A percentile compares a stretch with the other conserved stretches of the same genome.
Conservation (phyloP, 148 eudicot genomes). For the Persicaria maculosa region DNA sequence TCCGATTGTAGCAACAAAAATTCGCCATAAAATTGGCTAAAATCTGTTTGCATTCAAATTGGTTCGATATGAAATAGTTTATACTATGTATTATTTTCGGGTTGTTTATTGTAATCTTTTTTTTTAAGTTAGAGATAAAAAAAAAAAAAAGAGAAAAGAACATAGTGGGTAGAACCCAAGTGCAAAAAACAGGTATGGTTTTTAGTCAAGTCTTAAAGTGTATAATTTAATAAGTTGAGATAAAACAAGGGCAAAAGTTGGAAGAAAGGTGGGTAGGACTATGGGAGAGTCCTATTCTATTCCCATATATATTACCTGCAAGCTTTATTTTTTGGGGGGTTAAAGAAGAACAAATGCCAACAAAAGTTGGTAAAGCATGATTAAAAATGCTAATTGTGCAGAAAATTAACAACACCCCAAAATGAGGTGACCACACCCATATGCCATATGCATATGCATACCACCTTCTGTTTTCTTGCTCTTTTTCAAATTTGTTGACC, state of each 20-base stretch:
- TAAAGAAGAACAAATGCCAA: not conserved
- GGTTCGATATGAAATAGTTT: too few species aligned
- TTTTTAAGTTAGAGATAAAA: too few species aligned
- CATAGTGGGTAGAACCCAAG: too few species aligned
- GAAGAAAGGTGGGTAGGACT: not conserved
- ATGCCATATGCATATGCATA: not conserved
- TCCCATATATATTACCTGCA: not conserved
- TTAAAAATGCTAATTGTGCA: not conserved
- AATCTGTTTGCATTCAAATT: too few species aligned
- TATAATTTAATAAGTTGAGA: not conserved
- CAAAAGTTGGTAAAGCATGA: not conserved
- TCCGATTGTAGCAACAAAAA: too few species aligned
- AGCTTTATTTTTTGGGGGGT: not conserved
- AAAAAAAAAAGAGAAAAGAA: too few species aligned
- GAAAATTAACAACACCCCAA: conserved; percentile 2
- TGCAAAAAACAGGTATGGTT: too few species aligned
- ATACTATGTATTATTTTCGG: too few species aligned
- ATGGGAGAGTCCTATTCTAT: not conserved
- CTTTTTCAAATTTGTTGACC: conserved; percentile 9
- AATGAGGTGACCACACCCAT: not conserved
- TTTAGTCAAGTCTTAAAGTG: not conserved
- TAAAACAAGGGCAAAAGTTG: not conserved
- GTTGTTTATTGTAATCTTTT: too few species aligned
- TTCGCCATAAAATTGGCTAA: too few species aligned
- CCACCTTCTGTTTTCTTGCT: not conserved